Evolutionary conservation across 2,329 filamentous ascomycete genomes (phyloP).

Genomic region (Phyllosticta citrichinensis): DNA sequence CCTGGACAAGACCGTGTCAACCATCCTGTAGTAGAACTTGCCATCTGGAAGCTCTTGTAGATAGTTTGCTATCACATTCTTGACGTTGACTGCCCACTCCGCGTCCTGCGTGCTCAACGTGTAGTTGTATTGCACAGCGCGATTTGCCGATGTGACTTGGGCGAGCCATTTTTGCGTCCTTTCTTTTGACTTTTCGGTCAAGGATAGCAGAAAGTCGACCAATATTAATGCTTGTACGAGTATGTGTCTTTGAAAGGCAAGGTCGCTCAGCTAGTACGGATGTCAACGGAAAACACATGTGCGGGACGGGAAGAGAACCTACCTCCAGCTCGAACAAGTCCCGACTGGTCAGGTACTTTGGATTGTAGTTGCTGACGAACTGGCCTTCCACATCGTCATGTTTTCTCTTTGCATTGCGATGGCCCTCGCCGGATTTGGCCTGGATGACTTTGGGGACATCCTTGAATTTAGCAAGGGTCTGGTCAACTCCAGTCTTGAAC

Average conservation of each 20-base stretch:
- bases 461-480: constrained; percentile 66
- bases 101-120: constrained; percentile 73
- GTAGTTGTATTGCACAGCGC: constrained; percentile 71
- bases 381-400: constrained; percentile 52
- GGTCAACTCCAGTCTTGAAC: constrained; percentile 54
- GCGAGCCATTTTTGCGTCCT: constrained; percentile 51
- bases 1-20: constrained; percentile 86
- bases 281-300: constrained; percentile 15
- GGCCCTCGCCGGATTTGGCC: constrained; percentile 39
- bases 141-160: constrained; percentile 62
- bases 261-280: constrained; percentile 63
- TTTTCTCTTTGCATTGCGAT: constrained; percentile 61
- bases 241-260: constrained; percentile 88
- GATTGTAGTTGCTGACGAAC: constrained; percentile 71
- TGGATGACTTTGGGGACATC: constrained; percentile 57
- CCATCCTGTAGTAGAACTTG: constrained; percentile 90
- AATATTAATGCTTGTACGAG: constrained; percentile 91
- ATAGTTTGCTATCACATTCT: constrained; percentile 69
- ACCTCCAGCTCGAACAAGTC: constrained; percentile 95
- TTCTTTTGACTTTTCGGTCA: constrained; percentile 66
- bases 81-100: constrained; percentile 75
- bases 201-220: constrained; percentile 87
- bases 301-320: constrained; percentile 18
- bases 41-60: constrained; percentile 73
- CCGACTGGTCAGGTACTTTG: constrained; percentile 94